These are phyloP conservation scores for Cenchrus fungigraminus DNA, from an alignment of 176 grass and related monocot species.

Conservation along the genomic window DNA sequence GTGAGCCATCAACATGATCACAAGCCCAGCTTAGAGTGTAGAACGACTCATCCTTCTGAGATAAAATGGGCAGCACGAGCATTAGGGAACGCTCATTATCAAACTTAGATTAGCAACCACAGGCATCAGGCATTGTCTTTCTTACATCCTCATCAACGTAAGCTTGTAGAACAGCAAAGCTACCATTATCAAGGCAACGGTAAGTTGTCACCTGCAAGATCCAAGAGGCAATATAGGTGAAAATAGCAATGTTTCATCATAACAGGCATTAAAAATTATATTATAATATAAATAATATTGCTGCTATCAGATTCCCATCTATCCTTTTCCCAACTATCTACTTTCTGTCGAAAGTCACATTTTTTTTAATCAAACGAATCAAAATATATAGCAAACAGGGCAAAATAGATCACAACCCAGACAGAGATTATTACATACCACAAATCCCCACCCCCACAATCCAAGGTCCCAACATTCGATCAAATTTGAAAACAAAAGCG, in stretches of 20 bases:
- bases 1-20: slow-evolving; percentile 71
- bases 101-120: slow-evolving; percentile 6
- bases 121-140: slow-evolving; percentile 22
- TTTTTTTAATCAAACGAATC: not conserved
- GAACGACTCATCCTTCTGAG: slow-evolving; percentile 89
- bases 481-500: not conserved
- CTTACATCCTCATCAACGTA: slow-evolving; percentile 86
- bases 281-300: not conserved
- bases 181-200: slow-evolving; percentile 72
- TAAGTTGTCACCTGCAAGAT: slow-evolving; percentile 78
- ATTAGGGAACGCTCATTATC: slow-evolving; percentile 31
- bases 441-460: not conserved
- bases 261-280: not conserved
- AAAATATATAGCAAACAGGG: not conserved
- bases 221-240: not conserved
- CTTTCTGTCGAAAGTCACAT: not conserved
- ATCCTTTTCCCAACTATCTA: not conserved
- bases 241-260: slow-evolving; percentile 26
- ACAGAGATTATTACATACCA: not conserved
- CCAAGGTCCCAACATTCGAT: not conserved
- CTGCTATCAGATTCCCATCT: not conserved
- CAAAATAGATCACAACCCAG: slow-evolving; percentile 10
- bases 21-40: slow-evolving; percentile 93
- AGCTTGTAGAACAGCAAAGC: slow-evolving; percentile 70
- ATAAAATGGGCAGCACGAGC: not conserved